These are phyloP conservation scores for Excoecaria cochinchinensis DNA, from an alignment of 345 rosid species.

Conservation along the genomic window DNA sequence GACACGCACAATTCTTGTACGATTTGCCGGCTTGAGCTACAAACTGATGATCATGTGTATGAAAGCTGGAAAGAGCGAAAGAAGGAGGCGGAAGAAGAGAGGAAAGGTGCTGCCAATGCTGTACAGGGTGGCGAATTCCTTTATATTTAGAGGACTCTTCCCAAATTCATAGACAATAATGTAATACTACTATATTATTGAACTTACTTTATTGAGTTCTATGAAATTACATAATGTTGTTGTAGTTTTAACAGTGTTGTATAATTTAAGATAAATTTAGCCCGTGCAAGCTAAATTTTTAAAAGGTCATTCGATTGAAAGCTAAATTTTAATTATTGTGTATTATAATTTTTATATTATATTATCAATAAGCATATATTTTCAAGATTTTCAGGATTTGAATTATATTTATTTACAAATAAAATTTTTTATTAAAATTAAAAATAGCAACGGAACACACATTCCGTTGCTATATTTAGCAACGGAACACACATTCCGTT, in stretches of 20 bases:
- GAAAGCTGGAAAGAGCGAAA: constrained; percentile 94
- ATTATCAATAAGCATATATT: no score
- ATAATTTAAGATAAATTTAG: constrained; percentile 3
- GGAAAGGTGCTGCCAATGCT: constrained; percentile 93
- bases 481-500: no score
- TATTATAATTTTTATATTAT: no score
- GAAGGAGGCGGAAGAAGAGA: constrained; percentile 86
- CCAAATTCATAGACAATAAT: not conserved
- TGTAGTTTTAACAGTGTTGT: not conserved
- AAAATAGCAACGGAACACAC: no score
- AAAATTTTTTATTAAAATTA: no score
- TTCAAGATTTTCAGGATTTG: no score
- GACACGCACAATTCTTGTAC: constrained; percentile 98
- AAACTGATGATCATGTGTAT: constrained; percentile 82
- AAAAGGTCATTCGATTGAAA: no score
- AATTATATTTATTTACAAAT: no score
- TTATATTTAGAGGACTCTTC: constrained; percentile 52
- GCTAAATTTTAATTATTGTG: no score
- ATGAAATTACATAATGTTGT: no score
- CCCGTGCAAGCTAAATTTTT: no score
- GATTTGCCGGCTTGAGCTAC: constrained; percentile 86
- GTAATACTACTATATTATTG: not conserved
- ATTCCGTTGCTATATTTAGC: no score
- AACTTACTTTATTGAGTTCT: not conserved
- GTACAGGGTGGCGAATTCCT: constrained; percentile 87